Evolutionary conservation across 1,284 basidiomycete species (phyloP).

Genomic region (Pseudozyma sp.): DNA sequence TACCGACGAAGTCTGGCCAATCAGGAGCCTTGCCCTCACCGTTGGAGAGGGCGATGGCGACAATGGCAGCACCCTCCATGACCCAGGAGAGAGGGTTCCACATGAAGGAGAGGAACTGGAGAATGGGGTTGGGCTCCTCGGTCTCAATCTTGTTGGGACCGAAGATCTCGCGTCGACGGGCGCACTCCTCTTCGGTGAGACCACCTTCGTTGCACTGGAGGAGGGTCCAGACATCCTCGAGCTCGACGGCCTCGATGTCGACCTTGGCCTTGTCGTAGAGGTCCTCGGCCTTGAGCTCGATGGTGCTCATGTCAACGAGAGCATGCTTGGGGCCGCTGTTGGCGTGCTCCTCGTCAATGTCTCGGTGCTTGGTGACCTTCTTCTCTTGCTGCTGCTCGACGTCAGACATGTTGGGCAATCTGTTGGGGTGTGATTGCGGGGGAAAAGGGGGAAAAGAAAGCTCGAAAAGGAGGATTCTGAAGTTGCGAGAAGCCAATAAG

Average conservation of each 20-base stretch:
- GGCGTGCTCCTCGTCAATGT: conserved; percentile 56
- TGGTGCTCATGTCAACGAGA: conserved; percentile 71
- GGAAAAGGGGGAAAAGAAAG: conserved; percentile 2
- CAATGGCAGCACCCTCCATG: conserved; percentile 97
- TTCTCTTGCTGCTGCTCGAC: conserved; percentile 49
- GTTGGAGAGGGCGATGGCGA: conserved; percentile 95
- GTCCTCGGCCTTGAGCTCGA: conserved; percentile 91
- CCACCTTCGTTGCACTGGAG: conserved; percentile 87
- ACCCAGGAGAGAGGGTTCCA: conserved; percentile 77
- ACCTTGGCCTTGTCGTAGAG: conserved; percentile 99
- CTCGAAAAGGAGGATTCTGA: conserved; percentile 9
- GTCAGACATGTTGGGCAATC: conserved; percentile 39
- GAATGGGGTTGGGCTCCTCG: conserved; percentile 77
- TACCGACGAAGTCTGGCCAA: conserved; percentile 98
- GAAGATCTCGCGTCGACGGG: conserved; percentile 89
- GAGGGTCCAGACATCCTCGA: conserved; percentile 96
- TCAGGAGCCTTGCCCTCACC: conserved; percentile 87
- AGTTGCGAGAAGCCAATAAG: background rate
- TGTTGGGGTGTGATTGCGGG: conserved; percentile 5
- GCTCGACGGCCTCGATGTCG: conserved; percentile 94
- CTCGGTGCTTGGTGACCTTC: conserved; percentile 55
- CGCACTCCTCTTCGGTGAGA: conserved; percentile 80
- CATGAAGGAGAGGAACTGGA: conserved; percentile 70
- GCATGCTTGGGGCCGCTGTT: conserved; percentile 63
- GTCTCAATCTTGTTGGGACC: conserved; percentile 88